phyloP scores from a whole-genome alignment of 192 early-diverging fungal genomes.

The Coemansia sp. region DNA sequence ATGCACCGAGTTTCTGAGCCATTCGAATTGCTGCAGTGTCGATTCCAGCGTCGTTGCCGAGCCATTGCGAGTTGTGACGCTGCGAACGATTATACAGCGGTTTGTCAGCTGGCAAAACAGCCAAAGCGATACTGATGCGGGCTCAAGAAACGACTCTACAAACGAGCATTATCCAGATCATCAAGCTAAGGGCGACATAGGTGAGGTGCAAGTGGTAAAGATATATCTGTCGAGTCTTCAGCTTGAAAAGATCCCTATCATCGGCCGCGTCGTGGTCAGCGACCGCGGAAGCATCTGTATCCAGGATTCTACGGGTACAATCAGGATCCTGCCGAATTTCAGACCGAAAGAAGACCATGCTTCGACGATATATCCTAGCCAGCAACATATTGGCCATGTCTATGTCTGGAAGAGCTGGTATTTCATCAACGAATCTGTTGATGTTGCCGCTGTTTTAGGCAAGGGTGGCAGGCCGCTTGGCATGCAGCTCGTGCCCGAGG shows the following conservation, averaged over 20 bases:
- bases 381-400: conserved; percentile 32
- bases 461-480: background rate
- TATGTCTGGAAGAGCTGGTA: conserved; percentile 37
- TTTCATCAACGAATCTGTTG: conserved; percentile 17
- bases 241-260: conserved; percentile 22
- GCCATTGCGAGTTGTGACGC: conserved; percentile 16
- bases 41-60: background rate
- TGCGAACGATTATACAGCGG: conserved; percentile 21
- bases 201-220: conserved; percentile 8
- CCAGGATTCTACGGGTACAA: conserved; percentile 26
- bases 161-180: background rate
- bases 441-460: background rate
- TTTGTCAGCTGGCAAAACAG: conserved; percentile 13
- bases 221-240: conserved; percentile 18
- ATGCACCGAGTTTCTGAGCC: conserved; percentile 17
- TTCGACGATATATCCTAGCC: conserved; percentile 22
- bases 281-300: conserved; percentile 39
- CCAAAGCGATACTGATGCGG: background rate
- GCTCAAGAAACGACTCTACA: background rate
- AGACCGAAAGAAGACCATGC: background rate
- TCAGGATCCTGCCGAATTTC: conserved; percentile 1
- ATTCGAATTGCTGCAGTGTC: conserved; percentile 10
- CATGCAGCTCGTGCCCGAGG: background rate
- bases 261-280: conserved; percentile 25
- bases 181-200: background rate